Evolutionary conservation across 2,329 filamentous ascomycete species (phyloP).

Genomic region (Fusarium sp.): DNA sequence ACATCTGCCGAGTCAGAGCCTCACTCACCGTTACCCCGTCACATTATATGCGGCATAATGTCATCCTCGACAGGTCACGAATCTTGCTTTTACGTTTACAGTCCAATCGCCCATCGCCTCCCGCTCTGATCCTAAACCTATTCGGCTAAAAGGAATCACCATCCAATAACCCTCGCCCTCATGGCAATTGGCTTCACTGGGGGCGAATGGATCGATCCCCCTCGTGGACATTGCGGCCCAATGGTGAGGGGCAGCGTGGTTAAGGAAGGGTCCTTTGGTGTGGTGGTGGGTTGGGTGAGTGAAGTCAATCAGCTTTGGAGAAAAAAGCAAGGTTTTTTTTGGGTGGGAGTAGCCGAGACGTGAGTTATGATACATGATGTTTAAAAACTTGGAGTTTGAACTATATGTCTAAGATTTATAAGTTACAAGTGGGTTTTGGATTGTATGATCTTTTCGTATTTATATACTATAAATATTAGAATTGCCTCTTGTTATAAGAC

Average conservation of each 20-base stretch:
- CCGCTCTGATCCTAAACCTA: slow-evolving; percentile 12
- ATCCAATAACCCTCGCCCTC: slow-evolving; percentile 5
- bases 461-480: slow-evolving; percentile 19
- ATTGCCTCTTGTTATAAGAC: slow-evolving; percentile 18
- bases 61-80: slow-evolving; percentile 17
- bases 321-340: slow-evolving; percentile 21
- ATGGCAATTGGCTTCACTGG: slow-evolving; percentile 1
- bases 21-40: slow-evolving; percentile 10
- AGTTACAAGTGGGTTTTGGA: neutral
- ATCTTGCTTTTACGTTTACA: slow-evolving; percentile 5
- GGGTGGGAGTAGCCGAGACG: slow-evolving; percentile 31
- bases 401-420: neutral
- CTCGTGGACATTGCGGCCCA: slow-evolving; percentile 44
- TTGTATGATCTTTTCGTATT: neutral
- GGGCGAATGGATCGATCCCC: slow-evolving; percentile 2
- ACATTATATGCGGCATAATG: slow-evolving; percentile 34
- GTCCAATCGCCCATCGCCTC: slow-evolving; percentile 14
- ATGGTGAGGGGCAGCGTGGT: slow-evolving; percentile 34
- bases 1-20: slow-evolving; percentile 31
- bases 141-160: slow-evolving; percentile 6
- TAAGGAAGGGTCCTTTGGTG: slow-evolving; percentile 25
- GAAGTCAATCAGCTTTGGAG: slow-evolving; percentile 2
- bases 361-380: slow-evolving; percentile 3
- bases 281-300: slow-evolving; percentile 46
- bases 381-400: slow-evolving; percentile 1